Percentiles rank a stretch among this genome's conserved stretches.
These are phyloP conservation scores for Venturiaceae sp. DNA, from an alignment of 2,329 filamentous ascomycete species.

Conservation along the genomic window DNA sequence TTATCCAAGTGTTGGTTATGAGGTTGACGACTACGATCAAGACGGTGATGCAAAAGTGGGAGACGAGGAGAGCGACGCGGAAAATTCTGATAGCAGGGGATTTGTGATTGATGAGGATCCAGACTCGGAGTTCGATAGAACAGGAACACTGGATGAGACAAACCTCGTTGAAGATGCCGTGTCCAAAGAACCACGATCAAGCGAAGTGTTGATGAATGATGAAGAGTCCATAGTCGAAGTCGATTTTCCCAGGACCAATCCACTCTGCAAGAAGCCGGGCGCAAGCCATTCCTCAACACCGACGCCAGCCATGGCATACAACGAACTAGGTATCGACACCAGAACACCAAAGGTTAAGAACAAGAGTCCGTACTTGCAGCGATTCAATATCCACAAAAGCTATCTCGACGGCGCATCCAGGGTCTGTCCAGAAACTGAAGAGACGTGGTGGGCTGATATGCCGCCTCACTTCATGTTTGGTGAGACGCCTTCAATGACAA, in stretches of 20 bases:
- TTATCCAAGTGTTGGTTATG: neutral
- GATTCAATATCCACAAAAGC: neutral
- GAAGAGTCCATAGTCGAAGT: too few species aligned
- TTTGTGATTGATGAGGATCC: neutral
- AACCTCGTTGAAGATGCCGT: neutral
- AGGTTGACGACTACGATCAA: too few species aligned
- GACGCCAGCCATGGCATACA: neutral
- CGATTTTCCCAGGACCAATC: too few species aligned
- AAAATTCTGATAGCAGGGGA: neutral
- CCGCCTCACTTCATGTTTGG: neutral
- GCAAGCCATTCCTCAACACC: neutral
- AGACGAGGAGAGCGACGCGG: neutral
- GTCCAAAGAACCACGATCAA: too few species aligned
- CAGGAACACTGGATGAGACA: neutral
- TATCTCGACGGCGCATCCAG: neutral
- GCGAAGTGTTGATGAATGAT: too few species aligned
- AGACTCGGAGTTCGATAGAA: neutral
- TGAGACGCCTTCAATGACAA: neutral
- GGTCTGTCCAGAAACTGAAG: neutral
- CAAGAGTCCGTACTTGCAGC: neutral
- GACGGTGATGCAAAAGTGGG: neutral
- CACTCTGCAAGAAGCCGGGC: too few species aligned
- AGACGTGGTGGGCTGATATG: slow-evolving; percentile 3
- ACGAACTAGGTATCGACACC: neutral
- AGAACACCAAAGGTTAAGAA: neutral